Evolutionary conservation across 805 yeast species (phyloP), one percentile per base, ranked within the genome.

Genomic region (Kuraishia ogatae): DNA sequence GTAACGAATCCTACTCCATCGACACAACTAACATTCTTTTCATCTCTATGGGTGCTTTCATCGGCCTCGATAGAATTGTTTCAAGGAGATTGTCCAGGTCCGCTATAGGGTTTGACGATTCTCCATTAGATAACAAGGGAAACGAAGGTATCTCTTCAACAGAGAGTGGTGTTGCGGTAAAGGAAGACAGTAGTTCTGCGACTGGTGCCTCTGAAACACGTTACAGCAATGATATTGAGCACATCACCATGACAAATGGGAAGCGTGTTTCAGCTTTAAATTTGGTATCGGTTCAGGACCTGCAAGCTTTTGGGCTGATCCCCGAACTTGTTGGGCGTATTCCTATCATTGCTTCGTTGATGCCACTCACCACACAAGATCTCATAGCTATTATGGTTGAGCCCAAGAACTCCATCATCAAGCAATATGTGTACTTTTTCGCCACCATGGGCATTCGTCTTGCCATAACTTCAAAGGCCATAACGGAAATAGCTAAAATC

Each of bases 301-400:
- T 82, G 35, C 74, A 75, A 1, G 60, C 74, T 35, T 82, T 66
- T 64, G 87, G 87, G 1, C 59, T 82, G 63, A 81, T 82, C 35
- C 86, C 87, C 0, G 87, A 82, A 61, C 64, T 82, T 2, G 71
- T 82, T 22, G 87, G 87, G 4, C 70, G 87, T 58, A 79, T 82
- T 11, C 86, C 87, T 1, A 69, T 80, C 1, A 70, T 81, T 2
- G 74, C 84, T 0, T 75, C 81, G 1, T 61, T 82, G 50, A 72
- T 74, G 50, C 76, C 81, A 3, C 64, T 82, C 47, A 67, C 76
- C 19, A 71, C 70, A 52, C 62, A 66, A 0, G 82, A 82, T 59
- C 63, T 82, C 22, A 71, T 71, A 47, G 69, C 77, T n/a, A 79
- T 82, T 46, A 62, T 82, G 48, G 74, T 71, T 11, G 83, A 80